Evolutionary conservation across 306 rosid genomes (phyloP), one percentile per base, ranked within the genome.

Genomic region (Vigna unguiculata): DNA sequence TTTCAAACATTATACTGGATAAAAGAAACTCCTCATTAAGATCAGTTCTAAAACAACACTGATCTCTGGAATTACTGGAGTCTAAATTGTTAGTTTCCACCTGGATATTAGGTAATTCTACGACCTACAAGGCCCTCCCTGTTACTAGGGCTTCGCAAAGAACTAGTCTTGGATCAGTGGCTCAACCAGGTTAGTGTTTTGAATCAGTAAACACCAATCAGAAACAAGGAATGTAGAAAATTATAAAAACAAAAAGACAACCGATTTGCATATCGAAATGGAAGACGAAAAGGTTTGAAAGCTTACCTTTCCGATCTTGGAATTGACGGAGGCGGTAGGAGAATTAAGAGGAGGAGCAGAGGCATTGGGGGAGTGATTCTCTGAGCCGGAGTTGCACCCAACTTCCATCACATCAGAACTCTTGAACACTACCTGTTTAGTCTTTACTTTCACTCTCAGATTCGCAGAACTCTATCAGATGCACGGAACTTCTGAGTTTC

Each of bases 251-350:
- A 41, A 43, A 43, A 52, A 20, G 11, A 25, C n/a, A 32, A 58
- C 57, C 12, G 7, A 55, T 3, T 19, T 36, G 36, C 40, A 43
- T 64, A 69, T 53, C 12, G 53, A 70, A 62, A 84, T 41, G 32
- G 58, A 61, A 43, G 19, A 78, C 14, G 49, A 49, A 8, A 62
- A 22, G 6, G 64, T 2, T 6, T 6, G 25, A 38, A 64, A 19
- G 22, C 40, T 69, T 62, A 76, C 97, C 87, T 89, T 90, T 65
- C 91, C 90, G 38, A 84, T 83, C 91, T 87, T 91, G 49, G 96
- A 86, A 24, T 57, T 87, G 34, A 85, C 84, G 1, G 90, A 68
- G 72, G 76, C 15, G 7, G 65, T 71, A 20, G 81, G 81, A 12
- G 89, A 85, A 14, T n/a, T 78, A 63, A 69, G 15, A 80, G 20